These are phyloP conservation scores for Pouteria campechiana DNA, from an alignment of 179 eudicot species.

Conservation along the genomic window DNA sequence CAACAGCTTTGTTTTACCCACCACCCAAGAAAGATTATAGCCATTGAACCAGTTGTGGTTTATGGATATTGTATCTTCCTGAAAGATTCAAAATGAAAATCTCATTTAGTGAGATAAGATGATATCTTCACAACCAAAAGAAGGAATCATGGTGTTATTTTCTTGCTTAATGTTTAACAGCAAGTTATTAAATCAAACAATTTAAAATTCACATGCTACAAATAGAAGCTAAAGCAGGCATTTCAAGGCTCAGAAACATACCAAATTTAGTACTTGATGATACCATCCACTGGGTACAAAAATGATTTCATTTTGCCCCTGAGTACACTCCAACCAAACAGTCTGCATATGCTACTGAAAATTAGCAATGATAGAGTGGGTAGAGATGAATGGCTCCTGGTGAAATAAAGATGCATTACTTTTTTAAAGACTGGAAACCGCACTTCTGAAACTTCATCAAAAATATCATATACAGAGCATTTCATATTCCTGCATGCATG, in stretches of 20 bases:
- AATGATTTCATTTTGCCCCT: conserved; percentile 63
- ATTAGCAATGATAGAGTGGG: neutral
- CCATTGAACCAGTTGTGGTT: conserved; percentile 99
- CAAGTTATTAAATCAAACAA: too few relatives aligned
- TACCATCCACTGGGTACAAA: conserved; percentile 99
- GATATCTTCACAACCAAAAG: too few relatives aligned
- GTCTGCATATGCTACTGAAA: conserved; percentile 38
- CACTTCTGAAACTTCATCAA: conserved; percentile 51
- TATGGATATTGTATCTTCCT: conserved; percentile 94
- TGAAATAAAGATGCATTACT: conserved; percentile 24
- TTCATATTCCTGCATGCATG: conserved; percentile 58
- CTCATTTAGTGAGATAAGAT: too few relatives aligned
- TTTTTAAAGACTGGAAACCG: conserved; percentile 62
- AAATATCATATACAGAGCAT: conserved; percentile 61
- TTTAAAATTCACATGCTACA: neutral
- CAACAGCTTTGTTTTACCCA: conserved; percentile 31
- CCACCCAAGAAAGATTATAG: conserved; percentile 88
- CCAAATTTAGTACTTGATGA: conserved; percentile 98
- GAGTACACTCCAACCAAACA: conserved; percentile 82
- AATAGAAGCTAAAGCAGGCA: too few relatives aligned
- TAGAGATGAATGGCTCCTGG: neutral
- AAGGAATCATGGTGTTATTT: too few relatives aligned
- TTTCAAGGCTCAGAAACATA: too few relatives aligned
- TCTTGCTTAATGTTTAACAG: too few relatives aligned
- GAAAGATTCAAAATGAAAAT: conserved; percentile 12